Percentiles rank a stretch among this genome's conserved stretches.
Evolutionary conservation across 495 filamentous ascomycete species (phyloP).

Genomic region (Trichoderma virens): DNA sequence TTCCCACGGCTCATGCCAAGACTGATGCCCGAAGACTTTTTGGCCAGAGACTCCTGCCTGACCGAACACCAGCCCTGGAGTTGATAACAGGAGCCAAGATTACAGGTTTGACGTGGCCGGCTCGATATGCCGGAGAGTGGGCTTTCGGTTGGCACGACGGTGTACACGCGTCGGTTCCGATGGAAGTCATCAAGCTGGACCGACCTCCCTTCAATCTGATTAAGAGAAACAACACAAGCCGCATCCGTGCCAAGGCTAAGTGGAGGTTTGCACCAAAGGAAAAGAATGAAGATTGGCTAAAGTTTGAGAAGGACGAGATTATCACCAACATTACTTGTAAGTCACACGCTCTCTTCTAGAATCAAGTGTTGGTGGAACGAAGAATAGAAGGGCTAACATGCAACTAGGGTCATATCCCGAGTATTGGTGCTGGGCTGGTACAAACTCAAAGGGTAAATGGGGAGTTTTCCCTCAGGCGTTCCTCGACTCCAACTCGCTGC

Average conservation of each 20-base stretch:
- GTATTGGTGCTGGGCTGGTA: conserved; percentile 45
- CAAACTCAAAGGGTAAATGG: conserved; percentile 34
- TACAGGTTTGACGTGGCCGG: conserved; percentile 38
- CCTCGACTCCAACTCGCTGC: conserved; percentile 28
- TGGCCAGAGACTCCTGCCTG: conserved; percentile 27
- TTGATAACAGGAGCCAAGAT: conserved; percentile 35
- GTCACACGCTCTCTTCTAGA: conserved; percentile 16
- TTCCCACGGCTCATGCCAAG: conserved; percentile 30
- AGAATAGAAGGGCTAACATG: not conserved
- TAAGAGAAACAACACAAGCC: conserved; percentile 28
- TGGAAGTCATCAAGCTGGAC: conserved; percentile 30
- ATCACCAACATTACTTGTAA: conserved; percentile 40
- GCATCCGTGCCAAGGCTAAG: conserved; percentile 28
- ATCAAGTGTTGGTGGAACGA: not conserved
- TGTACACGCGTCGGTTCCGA: conserved; percentile 31
- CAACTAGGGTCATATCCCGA: conserved; percentile 24
- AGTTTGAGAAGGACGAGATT: conserved; percentile 38
- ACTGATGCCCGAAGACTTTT: conserved; percentile 24
- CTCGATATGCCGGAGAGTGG: conserved; percentile 38
- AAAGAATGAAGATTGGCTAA: conserved; percentile 34
- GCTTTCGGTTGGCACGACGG: conserved; percentile 41
- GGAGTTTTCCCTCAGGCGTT: conserved; percentile 39
- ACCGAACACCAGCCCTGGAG: conserved; percentile 30
- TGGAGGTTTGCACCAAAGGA: conserved; percentile 41
- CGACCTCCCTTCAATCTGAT: conserved; percentile 28